Evolutionary conservation across 116 monocot species (phyloP).

Genomic region (Papilionanthe hybrid): DNA sequence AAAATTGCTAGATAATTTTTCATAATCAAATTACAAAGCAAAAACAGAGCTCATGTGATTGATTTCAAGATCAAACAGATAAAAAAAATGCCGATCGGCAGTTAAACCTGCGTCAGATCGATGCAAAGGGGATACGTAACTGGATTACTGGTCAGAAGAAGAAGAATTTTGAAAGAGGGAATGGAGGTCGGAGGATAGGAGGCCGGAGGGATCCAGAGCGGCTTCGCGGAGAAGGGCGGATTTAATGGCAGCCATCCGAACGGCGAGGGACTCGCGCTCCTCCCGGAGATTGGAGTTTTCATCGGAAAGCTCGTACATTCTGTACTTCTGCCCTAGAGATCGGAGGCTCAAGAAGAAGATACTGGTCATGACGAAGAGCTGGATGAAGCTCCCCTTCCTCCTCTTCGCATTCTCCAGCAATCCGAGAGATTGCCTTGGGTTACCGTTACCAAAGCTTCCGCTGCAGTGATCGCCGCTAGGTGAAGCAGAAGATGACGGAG

Average conservation of each 20-base stretch:
- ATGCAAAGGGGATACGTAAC: background rate
- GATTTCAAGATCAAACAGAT: too few species aligned
- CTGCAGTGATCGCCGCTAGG: background rate
- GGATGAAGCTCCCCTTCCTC: conserved; percentile 70
- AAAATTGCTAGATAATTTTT: too few species aligned
- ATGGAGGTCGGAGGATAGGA: conserved; percentile 50
- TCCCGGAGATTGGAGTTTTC: conserved; percentile 61
- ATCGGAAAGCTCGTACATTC: conserved; percentile 56
- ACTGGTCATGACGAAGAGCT: conserved; percentile 79
- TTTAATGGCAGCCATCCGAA: conserved; percentile 56
- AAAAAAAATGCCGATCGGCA: too few species aligned
- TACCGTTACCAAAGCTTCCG: background rate
- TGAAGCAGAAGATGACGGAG: conserved; percentile 1
- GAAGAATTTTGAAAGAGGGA: conserved; percentile 29
- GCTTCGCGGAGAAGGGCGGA: conserved; percentile 65
- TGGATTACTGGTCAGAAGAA: background rate
- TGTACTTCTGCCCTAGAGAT: conserved; percentile 88
- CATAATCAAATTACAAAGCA: too few species aligned
- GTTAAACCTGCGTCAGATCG: too few species aligned
- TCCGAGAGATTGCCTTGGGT: conserved; percentile 19
- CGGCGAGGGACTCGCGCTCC: conserved; percentile 61
- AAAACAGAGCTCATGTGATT: too few species aligned
- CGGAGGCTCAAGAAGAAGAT: conserved; percentile 71
- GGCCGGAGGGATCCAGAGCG: conserved; percentile 51
- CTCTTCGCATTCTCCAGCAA: conserved; percentile 65